Percentiles rank a stretch among this genome's conserved stretches.
phyloP scores from a whole-genome alignment of 257 asterid genomes.

The Solanum chiquidenum region DNA sequence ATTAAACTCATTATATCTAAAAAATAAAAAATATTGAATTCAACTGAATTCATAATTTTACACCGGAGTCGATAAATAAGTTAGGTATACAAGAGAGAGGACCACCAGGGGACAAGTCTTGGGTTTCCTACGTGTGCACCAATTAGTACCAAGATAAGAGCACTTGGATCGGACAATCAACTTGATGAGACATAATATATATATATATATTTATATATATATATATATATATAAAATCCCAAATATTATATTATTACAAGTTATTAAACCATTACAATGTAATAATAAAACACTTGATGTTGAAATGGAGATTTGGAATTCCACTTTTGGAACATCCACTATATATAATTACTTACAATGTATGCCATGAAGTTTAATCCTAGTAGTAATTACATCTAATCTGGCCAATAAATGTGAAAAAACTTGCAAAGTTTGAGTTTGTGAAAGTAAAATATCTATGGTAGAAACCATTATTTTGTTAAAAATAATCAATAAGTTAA shows the following conservation, averaged over 20 bases:
- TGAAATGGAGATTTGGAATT: too few species aligned
- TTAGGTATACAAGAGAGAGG: constrained; percentile 15
- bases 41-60: too few species aligned
- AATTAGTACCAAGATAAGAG: not conserved
- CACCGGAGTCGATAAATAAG: not conserved
- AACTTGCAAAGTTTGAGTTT: not conserved
- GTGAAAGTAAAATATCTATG: too few species aligned
- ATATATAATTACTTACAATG: not conserved
- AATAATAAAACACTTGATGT: not conserved
- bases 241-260: too few species aligned
- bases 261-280: not conserved
- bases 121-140: constrained; percentile 58
- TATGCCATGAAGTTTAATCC: not conserved
- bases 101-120: not conserved
- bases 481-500: too few species aligned
- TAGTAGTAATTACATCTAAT: too few species aligned
- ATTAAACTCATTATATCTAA: too few species aligned
- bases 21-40: accelerated
- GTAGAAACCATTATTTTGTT: not conserved
- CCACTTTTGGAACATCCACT: constrained; percentile 7
- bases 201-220: too few species aligned
- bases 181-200: not conserved
- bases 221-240: not conserved
- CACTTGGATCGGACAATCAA: not conserved
- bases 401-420: not conserved